Percentiles rank a stretch among this genome's conserved stretches.
Evolutionary conservation across 2,329 filamentous ascomycete species (phyloP).

Genomic region (Achaetomium macrosporum): DNA sequence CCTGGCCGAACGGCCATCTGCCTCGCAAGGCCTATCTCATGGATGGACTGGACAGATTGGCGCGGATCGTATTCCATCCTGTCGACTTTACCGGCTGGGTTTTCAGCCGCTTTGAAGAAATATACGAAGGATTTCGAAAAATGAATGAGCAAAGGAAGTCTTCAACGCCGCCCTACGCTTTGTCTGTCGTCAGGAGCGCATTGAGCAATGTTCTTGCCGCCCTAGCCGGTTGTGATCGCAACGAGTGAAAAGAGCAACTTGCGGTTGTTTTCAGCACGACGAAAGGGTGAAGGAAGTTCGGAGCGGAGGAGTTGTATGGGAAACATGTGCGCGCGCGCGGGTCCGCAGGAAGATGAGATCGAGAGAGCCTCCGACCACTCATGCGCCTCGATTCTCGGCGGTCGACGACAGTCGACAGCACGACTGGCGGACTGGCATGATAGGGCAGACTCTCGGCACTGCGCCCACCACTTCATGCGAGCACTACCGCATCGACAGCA

Average conservation of each 20-base stretch:
- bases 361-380: background rate
- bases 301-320: background rate
- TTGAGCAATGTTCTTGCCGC: background rate
- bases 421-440: no score
- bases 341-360: background rate
- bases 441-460: no score
- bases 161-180: background rate
- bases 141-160: background rate
- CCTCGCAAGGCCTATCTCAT: slow-evolving; percentile 7
- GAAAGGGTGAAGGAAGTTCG: background rate
- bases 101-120: background rate
- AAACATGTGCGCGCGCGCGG: no score
- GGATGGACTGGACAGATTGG: background rate
- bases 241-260: background rate
- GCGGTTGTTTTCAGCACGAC: background rate
- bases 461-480: no score
- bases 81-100: background rate
- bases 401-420: background rate
- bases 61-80: background rate
- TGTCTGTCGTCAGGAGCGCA: background rate
- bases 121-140: background rate
- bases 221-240: background rate
- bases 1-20: background rate
- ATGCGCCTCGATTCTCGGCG: background rate
- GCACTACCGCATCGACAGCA: no score